phyloP scores from a whole-genome alignment of 352 stramenopile species.

The Pythium oligandrum region DNA sequence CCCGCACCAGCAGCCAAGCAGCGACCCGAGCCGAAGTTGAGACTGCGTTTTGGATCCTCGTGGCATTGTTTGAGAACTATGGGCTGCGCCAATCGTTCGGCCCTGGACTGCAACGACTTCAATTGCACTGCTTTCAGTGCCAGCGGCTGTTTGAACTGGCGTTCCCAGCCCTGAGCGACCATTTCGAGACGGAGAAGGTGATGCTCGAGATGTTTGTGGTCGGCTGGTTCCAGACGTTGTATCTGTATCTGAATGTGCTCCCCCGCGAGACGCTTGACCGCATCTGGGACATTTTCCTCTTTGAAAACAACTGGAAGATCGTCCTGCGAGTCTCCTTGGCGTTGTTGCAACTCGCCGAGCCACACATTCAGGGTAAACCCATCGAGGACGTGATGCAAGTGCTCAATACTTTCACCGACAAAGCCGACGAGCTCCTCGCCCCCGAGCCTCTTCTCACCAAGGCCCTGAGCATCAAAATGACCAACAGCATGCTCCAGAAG shows the following conservation, averaged over 20 bases:
- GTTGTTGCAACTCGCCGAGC: conserved; percentile 60
- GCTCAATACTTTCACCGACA: conserved; percentile 76
- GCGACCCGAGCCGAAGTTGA: conserved; percentile 55
- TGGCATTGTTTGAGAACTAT: conserved; percentile 79
- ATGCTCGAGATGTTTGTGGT: conserved; percentile 86
- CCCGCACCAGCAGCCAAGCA: conserved; percentile 20
- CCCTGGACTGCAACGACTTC: conserved; percentile 58
- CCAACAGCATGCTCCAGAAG: conserved; percentile 68
- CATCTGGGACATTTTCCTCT: conserved; percentile 86
- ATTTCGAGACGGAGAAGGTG: conserved; percentile 77
- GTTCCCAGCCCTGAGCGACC: conserved; percentile 46
- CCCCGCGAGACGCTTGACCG: conserved; percentile 60
- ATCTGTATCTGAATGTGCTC: conserved; percentile 82
- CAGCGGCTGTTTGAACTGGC: conserved; percentile 61
- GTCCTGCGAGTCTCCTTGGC: conserved; percentile 67
- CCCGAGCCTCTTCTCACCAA: conserved; percentile 33
- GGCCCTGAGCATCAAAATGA: conserved; percentile 72
- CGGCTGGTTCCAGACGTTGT: conserved; percentile 87
- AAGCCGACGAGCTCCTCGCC: conserved; percentile 53
- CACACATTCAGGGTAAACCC: conserved; percentile 50
- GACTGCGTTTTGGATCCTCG: conserved; percentile 75
- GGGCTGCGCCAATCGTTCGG: conserved; percentile 77
- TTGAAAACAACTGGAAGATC: conserved; percentile 86
- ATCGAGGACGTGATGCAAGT: conserved; percentile 87
- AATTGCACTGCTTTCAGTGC: conserved; percentile 80